Evolutionary conservation across 805 yeast species (phyloP), one percentile per base, ranked within the genome.

Genomic region (Wickerhamomyces kurtzmanii): DNA sequence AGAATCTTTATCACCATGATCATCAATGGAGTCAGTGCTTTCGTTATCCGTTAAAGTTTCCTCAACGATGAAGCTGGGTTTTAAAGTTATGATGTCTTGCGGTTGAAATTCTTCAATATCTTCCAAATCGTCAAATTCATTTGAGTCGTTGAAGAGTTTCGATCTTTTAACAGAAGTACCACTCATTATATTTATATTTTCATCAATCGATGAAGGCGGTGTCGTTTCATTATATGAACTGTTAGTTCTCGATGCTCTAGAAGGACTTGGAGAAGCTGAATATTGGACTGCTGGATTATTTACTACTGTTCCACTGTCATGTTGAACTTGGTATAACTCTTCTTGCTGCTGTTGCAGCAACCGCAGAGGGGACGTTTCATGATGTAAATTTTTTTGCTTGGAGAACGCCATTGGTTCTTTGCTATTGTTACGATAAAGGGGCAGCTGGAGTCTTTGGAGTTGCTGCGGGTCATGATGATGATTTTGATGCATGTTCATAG

Each of bases 171-270:
- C n/a, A n/a, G n/a, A n/a, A n/a, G n/a, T n/a, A n/a, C n/a, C n/a
- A n/a, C n/a, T n/a, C n/a, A n/a, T n/a, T n/a, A n/a, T n/a, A n/a
- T n/a, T n/a, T n/a, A n/a, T n/a, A n/a, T n/a, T n/a, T n/a, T 47
- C 52, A 25, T 47, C 52, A 15, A 45, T 38, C 7, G 51, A 45
- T 1, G 51, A 45, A 12, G 52, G 41, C 5, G 52, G 52, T 15
- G 40, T 41, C 7, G 13, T 11, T 14, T 47, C 52, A 28, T 34
- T 31, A 9, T 33, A 30, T 26, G 45, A 39, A 4, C 38, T 42
- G 9, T 27, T 33, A 12, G 48, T 33, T 28, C 48, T 34, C 1
- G 52, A 45, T 3, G 40, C 31, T 23, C 52, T 29, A 2, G 49
- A 45, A 12, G 51, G 47, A 7, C 45, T 38, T 16, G 49, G 52